Evolutionary conservation across 164 flowering plant genomes (phyloP).

Genomic region (Vitis rupestris): DNA sequence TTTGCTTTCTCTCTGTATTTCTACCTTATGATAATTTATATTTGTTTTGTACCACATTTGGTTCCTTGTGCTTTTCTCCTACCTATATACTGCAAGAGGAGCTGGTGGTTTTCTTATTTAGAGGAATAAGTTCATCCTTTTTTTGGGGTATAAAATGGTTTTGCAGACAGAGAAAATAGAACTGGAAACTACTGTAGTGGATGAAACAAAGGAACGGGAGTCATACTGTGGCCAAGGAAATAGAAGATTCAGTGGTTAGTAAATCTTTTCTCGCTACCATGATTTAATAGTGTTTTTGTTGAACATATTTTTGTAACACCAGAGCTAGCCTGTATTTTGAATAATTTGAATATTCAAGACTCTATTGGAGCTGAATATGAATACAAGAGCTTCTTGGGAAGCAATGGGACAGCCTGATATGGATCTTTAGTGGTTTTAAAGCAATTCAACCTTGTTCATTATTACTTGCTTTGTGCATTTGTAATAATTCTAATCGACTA

Average conservation of each 20-base stretch:
- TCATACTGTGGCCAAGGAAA: conserved; percentile 82
- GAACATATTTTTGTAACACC: background rate
- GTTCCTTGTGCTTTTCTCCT: background rate
- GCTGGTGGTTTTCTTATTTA: conserved; percentile 1
- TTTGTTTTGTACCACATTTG: background rate
- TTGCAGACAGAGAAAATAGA: conserved; percentile 95
- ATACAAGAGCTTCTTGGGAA: background rate
- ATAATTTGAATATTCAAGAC: background rate
- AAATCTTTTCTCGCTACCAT: conserved; percentile 4
- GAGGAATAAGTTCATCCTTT: background rate
- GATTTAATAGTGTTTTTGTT: background rate
- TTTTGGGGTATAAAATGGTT: conserved; percentile 8
- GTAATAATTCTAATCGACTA: background rate
- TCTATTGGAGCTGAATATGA: background rate
- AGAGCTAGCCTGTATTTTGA: background rate
- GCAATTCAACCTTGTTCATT: background rate
- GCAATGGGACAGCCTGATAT: background rate
- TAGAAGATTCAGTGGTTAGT: conserved; percentile 95
- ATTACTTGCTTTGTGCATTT: background rate
- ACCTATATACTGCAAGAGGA: background rate
- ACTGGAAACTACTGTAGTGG: conserved; percentile 94
- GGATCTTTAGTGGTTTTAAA: background rate
- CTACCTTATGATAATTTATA: background rate
- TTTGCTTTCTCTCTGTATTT: no score
- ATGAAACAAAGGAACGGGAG: conserved; percentile 90